phyloP scores from a whole-genome alignment of 305 asterid species.

The Lippia alba region DNA sequence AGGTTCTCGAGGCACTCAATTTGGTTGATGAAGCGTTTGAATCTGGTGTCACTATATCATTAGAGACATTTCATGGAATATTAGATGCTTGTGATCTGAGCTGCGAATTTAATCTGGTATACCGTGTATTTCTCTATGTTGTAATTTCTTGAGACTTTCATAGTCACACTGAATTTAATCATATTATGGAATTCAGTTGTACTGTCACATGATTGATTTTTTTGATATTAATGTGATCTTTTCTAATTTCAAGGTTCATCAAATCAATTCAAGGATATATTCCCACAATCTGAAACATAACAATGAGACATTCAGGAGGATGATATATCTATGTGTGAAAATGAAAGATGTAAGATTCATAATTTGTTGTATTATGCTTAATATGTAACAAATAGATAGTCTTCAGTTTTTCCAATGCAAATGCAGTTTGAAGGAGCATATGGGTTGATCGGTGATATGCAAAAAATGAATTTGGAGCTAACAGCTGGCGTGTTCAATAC shows the following conservation, averaged over 20 bases:
- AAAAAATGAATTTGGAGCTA: slow-evolving; percentile 53
- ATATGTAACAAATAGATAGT: slow-evolving; percentile 25
- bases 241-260: slow-evolving; percentile 64
- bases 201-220: slow-evolving; percentile 22
- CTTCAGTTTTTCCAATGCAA: slow-evolving; percentile 23
- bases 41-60: slow-evolving; percentile 56
- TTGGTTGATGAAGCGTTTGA: slow-evolving; percentile 60
- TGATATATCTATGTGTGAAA: slow-evolving; percentile 72
- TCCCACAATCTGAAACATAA: slow-evolving; percentile 58
- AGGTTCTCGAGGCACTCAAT: slow-evolving; percentile 86
- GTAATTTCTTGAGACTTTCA: slow-evolving; percentile 19
- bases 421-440: slow-evolving; percentile 93
- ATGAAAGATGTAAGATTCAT: slow-evolving; percentile 79
- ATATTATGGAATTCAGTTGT: slow-evolving; percentile 18
- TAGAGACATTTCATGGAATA: slow-evolving; percentile 60
- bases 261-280: slow-evolving; percentile 60
- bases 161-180: slow-evolving; percentile 24
- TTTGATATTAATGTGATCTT: slow-evolving; percentile 34
- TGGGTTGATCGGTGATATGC: slow-evolving; percentile 64
- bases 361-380: slow-evolving; percentile 27
- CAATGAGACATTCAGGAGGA: slow-evolving; percentile 70
- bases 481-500: slow-evolving; percentile 68
- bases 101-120: slow-evolving; percentile 85
- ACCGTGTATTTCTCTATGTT: slow-evolving; percentile 35
- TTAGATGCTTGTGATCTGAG: slow-evolving; percentile 72